Evolutionary conservation across 2,329 filamentous ascomycete genomes (phyloP).

Genomic region (Alternaria longipes): DNA sequence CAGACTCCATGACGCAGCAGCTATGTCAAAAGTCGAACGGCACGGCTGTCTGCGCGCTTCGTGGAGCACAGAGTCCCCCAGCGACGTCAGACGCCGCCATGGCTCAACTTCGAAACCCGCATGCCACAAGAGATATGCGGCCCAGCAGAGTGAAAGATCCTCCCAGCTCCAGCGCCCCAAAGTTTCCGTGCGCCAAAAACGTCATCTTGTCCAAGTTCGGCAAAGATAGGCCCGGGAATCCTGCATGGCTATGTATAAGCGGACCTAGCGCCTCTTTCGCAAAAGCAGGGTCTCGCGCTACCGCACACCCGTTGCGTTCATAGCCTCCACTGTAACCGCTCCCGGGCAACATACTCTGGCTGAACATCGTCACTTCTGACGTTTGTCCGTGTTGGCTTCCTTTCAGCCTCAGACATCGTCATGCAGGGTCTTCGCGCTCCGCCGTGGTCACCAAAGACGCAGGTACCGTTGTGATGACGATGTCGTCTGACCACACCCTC

Average conservation of each 20-base stretch:
- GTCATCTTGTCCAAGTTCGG: constrained; percentile 26
- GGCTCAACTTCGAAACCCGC: constrained; percentile 9
- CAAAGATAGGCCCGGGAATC: constrained; percentile 14
- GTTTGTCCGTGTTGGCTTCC: constrained; percentile 17
- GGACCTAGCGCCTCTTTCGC: constrained; percentile 9
- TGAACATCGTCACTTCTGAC: constrained; percentile 34
- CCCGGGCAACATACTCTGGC: constrained; percentile 17
- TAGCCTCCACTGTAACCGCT: constrained; percentile 15
- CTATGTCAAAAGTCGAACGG: background rate
- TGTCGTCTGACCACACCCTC: constrained; percentile 12
- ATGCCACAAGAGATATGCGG: constrained; percentile 12
- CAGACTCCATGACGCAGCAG: constrained; percentile 6
- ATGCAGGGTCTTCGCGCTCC: constrained; percentile 8
- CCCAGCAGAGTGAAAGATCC: constrained; percentile 25
- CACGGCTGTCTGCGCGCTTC: constrained; percentile 1
- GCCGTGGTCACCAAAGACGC: constrained; percentile 18
- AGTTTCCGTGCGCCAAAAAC: constrained; percentile 22
- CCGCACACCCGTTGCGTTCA: constrained; percentile 27
- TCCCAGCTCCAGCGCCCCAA: constrained; percentile 11
- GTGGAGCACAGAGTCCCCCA: constrained; percentile 2
- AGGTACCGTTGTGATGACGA: constrained; percentile 25
- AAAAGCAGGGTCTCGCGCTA: constrained; percentile 27
- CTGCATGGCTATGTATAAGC: constrained; percentile 11
- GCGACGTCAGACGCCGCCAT: constrained; percentile 13
- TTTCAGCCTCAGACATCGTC: constrained; percentile 23